A percentile compares a stretch with the other conserved stretches of the same genome.
Evolutionary conservation across 306 rosid genomes (phyloP).

Genomic region (Spatholobus suberectus): DNA sequence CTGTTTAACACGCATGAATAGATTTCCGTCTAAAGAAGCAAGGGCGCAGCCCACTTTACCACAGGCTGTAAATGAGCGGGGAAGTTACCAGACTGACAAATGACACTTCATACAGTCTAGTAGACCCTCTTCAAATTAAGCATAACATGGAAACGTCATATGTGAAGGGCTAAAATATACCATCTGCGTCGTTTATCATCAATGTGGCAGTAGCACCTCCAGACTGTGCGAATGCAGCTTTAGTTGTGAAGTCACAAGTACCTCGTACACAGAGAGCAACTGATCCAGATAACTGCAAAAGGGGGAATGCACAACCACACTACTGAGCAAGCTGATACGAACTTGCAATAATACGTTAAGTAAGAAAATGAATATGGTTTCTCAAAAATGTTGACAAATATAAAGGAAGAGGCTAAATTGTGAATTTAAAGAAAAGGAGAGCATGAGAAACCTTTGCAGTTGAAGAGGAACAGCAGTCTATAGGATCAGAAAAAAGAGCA

Average conservation of each 20-base stretch:
- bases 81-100: background rate
- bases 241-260: constrained; percentile 77
- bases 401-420: background rate
- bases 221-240: constrained; percentile 71
- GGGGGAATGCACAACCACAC: background rate
- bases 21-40: background rate
- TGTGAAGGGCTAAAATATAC: constrained; percentile 46
- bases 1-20: background rate
- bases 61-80: background rate
- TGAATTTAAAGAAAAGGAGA: background rate
- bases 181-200: constrained; percentile 72
- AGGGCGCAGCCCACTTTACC: background rate
- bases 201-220: constrained; percentile 74
- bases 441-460: constrained; percentile 57
- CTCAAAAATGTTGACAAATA: background rate
- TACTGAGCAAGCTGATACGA: constrained; percentile 16
- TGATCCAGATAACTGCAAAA: constrained; percentile 72
- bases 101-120: background rate
- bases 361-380: background rate
- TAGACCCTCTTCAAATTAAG: background rate
- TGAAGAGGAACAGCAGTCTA: constrained; percentile 68
- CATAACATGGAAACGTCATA: background rate
- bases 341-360: background rate
- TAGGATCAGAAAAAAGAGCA: constrained; percentile 62
- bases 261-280: constrained; percentile 78